Conservation (phyloP, 768 basidiomycete species). For the Lanmaoa pseudosensibilis region DNA sequence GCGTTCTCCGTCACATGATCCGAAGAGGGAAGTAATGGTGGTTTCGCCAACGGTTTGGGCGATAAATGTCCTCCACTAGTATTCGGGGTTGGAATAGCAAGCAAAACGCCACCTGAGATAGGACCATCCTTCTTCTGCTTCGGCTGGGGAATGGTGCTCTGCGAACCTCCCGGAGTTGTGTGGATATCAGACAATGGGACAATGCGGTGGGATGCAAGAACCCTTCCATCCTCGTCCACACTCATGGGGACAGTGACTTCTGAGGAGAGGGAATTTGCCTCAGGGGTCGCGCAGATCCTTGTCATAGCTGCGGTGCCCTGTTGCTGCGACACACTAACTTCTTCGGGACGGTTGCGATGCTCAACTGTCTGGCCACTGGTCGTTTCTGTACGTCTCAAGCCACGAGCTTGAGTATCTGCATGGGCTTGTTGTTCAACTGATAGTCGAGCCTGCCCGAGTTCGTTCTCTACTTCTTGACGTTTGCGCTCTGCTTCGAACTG, state of each 20-base stretch:
- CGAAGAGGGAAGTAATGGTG: background rate
- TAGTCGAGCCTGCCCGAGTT: conserved; percentile 6
- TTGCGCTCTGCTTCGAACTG: conserved; percentile 8
- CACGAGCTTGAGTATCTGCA: conserved; percentile 6
- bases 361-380: background rate
- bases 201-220: background rate
- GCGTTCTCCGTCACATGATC: background rate
- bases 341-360: background rate
- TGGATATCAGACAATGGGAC: conserved; percentile 1
- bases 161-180: background rate
- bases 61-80: background rate
- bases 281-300: conserved; percentile 26
- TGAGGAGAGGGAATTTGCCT: background rate
- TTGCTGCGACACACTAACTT: conserved; percentile 19
- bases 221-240: conserved; percentile 1
- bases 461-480: conserved; percentile 5
- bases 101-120: conserved; percentile 21
- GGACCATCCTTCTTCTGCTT: conserved; percentile 5
- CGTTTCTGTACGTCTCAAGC: background rate
- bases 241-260: background rate
- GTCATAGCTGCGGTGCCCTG: conserved; percentile 29
- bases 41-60: background rate
- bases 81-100: conserved; percentile 7
- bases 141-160: background rate
- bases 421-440: conserved; percentile 11